Evolutionary conservation across 2,329 filamentous ascomycete genomes (phyloP), one percentile per base, ranked within the genome.

Genomic region (Thermomyces lanuginosus): DNA sequence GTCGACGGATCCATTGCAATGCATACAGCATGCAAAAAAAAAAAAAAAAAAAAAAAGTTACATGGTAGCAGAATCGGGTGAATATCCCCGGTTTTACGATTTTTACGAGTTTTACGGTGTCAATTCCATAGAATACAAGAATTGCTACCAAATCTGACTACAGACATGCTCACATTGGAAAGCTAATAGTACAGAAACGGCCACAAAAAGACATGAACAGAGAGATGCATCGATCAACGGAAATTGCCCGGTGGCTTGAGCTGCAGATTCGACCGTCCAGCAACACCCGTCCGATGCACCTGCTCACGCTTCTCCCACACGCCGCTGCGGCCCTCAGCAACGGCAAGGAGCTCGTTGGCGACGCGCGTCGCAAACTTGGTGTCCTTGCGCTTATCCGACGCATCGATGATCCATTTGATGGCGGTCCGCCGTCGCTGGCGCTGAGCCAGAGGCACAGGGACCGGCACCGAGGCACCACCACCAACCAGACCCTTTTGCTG

Each of bases 341-440:
- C 78, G 18, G 76, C 68, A 29, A 95, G 66, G 33, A 95, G 61
- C 64, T 93, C 86, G 47, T 86, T 76, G 1, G 81, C 83, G 35
- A 95, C 67, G 29, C 79, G 66, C 42, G 76, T 64, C 7, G 82
- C 76, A 45, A 92, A 77, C 51, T 74, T 72, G 36, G 66, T 66
- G 37, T 74, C 77, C 36, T 68, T 70, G 56, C 77, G 75, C 64
- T 83, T 89, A 36, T 70, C 69, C 20, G 82, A 80, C n/a, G 72
- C 67, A 36, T 82, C 75, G 32, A 95, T 55, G 40, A 98, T 92
- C 89, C 89, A 98, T 51, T 69, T 61, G 38, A 93, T 76, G 2
- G 86, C 84, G 26, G 64, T 64, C 29, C 84, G 66, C 39, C 86
- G 66, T 36, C 86, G 68, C 51, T 91, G 78, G 34, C 82, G 68